Percentiles rank a stretch among this genome's conserved stretches.
Conservation (phyloP, 2,329 filamentous ascomycete genomes). For the Penicillium verrucosum region DNA sequence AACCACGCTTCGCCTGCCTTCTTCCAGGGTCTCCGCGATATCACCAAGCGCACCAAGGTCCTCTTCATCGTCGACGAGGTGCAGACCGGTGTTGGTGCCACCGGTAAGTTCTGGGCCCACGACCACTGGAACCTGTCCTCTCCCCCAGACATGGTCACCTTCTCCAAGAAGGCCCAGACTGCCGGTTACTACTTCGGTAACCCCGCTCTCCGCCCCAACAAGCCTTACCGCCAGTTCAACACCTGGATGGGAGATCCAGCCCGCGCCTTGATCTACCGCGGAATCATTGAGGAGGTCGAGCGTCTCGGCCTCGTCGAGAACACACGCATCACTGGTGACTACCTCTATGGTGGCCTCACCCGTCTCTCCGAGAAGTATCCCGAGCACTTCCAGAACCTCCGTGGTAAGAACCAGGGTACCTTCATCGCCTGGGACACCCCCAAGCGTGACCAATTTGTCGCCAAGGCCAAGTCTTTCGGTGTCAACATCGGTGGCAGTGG, state of each 20-base stretch:
- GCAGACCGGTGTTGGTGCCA: constrained; percentile 88
- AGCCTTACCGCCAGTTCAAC: constrained; percentile 95
- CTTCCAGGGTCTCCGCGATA: constrained; percentile 76
- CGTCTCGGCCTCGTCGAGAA: constrained; percentile 72
- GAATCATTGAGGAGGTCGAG: constrained; percentile 78
- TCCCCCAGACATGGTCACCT: constrained; percentile 90
- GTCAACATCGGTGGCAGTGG: constrained; percentile 87
- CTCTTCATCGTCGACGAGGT: constrained; percentile 92
- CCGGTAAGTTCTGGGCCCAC: constrained; percentile 94
- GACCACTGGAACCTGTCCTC: constrained; percentile 82
- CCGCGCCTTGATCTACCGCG: constrained; percentile 78
- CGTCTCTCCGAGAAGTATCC: constrained; percentile 68
- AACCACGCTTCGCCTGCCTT: constrained; percentile 87
- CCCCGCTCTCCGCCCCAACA: constrained; percentile 76
- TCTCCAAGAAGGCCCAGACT: constrained; percentile 92
- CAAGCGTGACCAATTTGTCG: constrained; percentile 63
- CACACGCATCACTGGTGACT: constrained; percentile 74
- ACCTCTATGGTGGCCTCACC: constrained; percentile 70
- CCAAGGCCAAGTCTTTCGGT: constrained; percentile 71
- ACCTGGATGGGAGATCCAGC: constrained; percentile 96
- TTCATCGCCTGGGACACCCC: constrained; percentile 91
- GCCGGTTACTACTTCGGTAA: constrained; percentile 90
- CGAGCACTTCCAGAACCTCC: constrained; percentile 73
- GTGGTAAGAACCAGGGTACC: constrained; percentile 83
- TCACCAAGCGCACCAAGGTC: constrained; percentile 66